A percentile compares a stretch with the other conserved stretches of the same genome.
These are phyloP conservation scores for Psilocybe subaeruginosa DNA, from an alignment of 768 basidiomycete species.

Conservation along the genomic window DNA sequence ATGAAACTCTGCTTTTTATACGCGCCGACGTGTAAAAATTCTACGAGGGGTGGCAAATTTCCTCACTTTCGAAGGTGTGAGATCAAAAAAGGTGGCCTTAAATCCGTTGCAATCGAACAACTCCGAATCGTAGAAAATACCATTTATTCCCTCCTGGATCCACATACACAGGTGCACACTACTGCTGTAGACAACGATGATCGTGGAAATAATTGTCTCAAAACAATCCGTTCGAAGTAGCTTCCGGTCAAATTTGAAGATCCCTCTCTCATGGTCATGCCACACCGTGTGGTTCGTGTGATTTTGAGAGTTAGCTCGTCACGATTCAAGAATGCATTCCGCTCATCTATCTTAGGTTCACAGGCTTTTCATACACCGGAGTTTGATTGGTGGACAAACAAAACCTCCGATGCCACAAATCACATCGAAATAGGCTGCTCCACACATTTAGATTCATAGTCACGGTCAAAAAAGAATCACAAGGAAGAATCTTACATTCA, in stretches of 20 bases:
- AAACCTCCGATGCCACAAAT: not conserved
- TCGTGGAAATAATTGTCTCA: not conserved
- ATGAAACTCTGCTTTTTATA: not conserved
- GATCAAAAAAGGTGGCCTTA: not conserved
- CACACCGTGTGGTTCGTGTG: not conserved
- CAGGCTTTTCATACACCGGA: not conserved
- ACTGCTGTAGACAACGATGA: not conserved
- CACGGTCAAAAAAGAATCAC: not conserved
- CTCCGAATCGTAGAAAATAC: not conserved
- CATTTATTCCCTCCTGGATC: too few species aligned
- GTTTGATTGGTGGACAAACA: not conserved
- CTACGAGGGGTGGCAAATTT: too few species aligned
- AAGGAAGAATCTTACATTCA: not conserved
- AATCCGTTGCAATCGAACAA: not conserved
- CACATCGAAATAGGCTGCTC: not conserved
- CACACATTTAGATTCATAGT: not conserved
- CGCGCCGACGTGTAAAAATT: not conserved
- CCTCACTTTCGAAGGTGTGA: not conserved
- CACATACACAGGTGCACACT: not conserved
- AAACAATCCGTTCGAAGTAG: not conserved
- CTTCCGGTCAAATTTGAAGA: not conserved
- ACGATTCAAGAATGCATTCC: not conserved
- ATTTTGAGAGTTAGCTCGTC: not conserved
- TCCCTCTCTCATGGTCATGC: not conserved
- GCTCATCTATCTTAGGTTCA: not conserved